A percentile compares a stretch with the other conserved stretches of the same genome.
Conservation (phyloP, 768 basidiomycete genomes). For the Boletus sp. region DNA sequence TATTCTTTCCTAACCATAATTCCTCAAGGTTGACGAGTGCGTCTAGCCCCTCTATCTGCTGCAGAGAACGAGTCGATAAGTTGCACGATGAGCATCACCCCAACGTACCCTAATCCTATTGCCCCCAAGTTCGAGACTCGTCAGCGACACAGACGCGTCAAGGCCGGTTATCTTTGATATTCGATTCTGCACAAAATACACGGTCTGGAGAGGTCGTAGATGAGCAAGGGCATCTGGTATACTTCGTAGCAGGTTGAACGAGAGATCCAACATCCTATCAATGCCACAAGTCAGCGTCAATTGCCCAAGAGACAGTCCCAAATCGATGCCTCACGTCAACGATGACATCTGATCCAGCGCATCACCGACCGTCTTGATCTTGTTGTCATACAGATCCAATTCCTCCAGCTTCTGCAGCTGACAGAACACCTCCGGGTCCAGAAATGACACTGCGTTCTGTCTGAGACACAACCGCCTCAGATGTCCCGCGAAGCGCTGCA, state of each 20-base stretch:
- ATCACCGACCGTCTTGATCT: constrained; percentile 70
- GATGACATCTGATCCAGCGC: constrained; percentile 57
- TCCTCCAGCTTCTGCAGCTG: constrained; percentile 74
- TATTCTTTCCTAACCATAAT: constrained; percentile 98
- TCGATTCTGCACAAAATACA: constrained; percentile 97
- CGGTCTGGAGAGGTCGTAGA: constrained; percentile 63
- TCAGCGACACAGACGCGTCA: constrained; percentile 53
- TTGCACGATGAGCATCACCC: neutral
- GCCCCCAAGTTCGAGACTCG: constrained; percentile 90
- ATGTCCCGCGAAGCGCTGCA: constrained; percentile 68
- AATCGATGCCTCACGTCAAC: constrained; percentile 47
- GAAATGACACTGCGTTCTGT: constrained; percentile 75
- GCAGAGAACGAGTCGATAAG: constrained; percentile 2
- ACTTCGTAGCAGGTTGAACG: constrained; percentile 84
- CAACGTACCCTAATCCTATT: constrained; percentile 80
- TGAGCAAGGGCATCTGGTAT: constrained; percentile 62
- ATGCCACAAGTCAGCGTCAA: neutral
- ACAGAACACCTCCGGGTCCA: constrained; percentile 67
- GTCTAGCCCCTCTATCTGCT: constrained; percentile 89
- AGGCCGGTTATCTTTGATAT: constrained; percentile 78
- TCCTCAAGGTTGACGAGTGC: constrained; percentile 82
- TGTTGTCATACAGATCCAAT: constrained; percentile 95
- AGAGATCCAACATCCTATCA: constrained; percentile 80
- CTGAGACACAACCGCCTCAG: constrained; percentile 79
- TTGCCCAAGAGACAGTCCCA: neutral